phyloP scores from a whole-genome alignment of 2,329 filamentous ascomycete species.

The Lecanosticta acicola region DNA sequence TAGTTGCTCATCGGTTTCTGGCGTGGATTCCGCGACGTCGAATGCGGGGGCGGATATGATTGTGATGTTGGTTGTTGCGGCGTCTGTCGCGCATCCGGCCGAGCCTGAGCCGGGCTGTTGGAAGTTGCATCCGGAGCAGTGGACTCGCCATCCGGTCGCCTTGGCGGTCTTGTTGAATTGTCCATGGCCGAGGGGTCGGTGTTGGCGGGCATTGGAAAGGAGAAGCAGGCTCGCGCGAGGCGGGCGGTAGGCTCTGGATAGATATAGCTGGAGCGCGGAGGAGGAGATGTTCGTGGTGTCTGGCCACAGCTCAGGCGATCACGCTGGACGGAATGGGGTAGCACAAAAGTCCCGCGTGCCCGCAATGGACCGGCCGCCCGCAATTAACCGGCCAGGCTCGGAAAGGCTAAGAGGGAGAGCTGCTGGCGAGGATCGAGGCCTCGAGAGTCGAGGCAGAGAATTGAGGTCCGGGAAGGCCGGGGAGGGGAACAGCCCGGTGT shows the following conservation, averaged over 20 bases:
- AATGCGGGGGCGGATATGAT: conserved; percentile 2
- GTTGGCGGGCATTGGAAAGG: too few relatives aligned
- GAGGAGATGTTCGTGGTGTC: not conserved
- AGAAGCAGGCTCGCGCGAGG: not conserved
- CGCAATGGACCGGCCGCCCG: conserved; percentile 1
- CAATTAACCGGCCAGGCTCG: too few relatives aligned
- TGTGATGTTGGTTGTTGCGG: not conserved
- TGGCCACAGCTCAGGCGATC: conserved; percentile 8
- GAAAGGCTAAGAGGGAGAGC: too few relatives aligned
- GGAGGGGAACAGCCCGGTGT: too few relatives aligned
- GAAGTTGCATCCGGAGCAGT: not conserved
- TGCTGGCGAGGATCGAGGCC: too few relatives aligned
- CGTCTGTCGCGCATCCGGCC: not conserved
- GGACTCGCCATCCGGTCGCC: too few relatives aligned
- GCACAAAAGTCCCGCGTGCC: too few relatives aligned
- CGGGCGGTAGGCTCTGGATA: not conserved
- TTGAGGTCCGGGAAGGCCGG: too few relatives aligned
- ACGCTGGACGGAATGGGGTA: too few relatives aligned
- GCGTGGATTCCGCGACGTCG: conserved; percentile 14
- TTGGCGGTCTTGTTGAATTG: too few relatives aligned
- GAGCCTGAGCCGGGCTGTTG: not conserved
- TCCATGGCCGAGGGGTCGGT: too few relatives aligned
- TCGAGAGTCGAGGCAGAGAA: too few relatives aligned
- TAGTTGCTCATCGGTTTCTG: conserved; percentile 28
- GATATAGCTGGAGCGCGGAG: not conserved